Conservation (phyloP, 371 early-diverging fungal genomes). For the Mucor velutinosus region DNA sequence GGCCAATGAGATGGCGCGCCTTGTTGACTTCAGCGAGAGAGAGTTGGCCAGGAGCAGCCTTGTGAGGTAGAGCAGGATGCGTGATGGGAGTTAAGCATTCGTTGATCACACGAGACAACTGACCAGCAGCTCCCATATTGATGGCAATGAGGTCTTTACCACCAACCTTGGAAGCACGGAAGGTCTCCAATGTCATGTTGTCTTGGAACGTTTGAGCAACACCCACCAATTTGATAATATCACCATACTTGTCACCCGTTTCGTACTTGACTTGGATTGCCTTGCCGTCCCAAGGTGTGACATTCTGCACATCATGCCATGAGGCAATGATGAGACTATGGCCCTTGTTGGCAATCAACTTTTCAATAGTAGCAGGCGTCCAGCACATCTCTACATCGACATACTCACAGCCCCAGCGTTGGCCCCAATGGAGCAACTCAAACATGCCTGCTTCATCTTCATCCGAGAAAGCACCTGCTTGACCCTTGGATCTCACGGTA, state of each 20-base stretch:
- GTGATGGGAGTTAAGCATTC: constrained; percentile 91
- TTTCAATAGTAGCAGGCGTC: constrained; percentile 43
- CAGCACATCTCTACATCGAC: constrained; percentile 87
- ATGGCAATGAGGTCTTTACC: constrained; percentile 84
- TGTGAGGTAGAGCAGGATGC: constrained; percentile 75
- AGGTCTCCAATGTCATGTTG: constrained; percentile 77
- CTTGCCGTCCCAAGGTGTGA: constrained; percentile 65
- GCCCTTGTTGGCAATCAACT: constrained; percentile 58
- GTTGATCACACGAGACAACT: constrained; percentile 87
- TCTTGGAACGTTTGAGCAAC: constrained; percentile 73
- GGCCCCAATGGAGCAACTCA: constrained; percentile 67
- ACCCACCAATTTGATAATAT: constrained; percentile 93
- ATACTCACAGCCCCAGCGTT: constrained; percentile 92
- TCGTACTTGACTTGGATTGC: constrained; percentile 62
- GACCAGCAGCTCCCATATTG: constrained; percentile 92
- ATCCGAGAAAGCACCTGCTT: constrained; percentile 89
- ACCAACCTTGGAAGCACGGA: constrained; percentile 40
- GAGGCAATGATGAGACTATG: constrained; percentile 79
- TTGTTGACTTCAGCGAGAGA: constrained; percentile 80
- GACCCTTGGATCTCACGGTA: constrained; percentile 87
- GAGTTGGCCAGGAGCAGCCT: constrained; percentile 96
- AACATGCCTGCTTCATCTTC: constrained; percentile 63
- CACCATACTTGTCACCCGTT: constrained; percentile 60
- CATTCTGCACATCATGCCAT: constrained; percentile 83
- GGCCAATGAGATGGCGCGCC: constrained; percentile 72